Base-by-base conservation (phyloP, 2,329 filamentous ascomycete species). In the Paracorniculantispora psalliotae region DNA sequence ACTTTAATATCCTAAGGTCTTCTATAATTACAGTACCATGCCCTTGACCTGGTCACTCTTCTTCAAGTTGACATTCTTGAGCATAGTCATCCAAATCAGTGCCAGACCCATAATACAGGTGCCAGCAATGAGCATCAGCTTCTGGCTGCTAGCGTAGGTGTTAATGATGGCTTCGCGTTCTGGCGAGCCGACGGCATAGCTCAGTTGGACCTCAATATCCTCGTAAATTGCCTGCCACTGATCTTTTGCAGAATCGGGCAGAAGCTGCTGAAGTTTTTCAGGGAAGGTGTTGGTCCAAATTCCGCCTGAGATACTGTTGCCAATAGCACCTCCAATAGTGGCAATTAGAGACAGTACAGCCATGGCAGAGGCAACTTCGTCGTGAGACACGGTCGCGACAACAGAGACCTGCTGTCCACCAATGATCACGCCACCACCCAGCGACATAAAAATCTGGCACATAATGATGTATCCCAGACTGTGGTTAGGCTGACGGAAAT, bases 141-240 rank as follows among this genome's bases (percentile, higher is more conserved):
- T 72, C 69, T 82, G 79, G 4, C 76, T 72, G 39, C 77, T 74
- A 1, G 72, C 77, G 59, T 82, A 83, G 0, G 79, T 77, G 49
- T 70, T 58, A 30, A 77, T 71, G 53, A 81, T 79, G 2, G 72
- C 80, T 19, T 70, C 61, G 17, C 80, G 68, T 23, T 70, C 73
- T 0, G 72, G 67, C 7, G 66, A 76, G 4, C 77, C 74, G 17
- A 76, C 64, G 0, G 71, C 65, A 61, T 79, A 81, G 5, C 62
- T 62, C 3, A 76, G 63, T 63, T 78, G 76, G 4, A 62, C 65
- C 0, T 58, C 57, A n/a, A 77, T 59, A 23, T 69, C 65, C 7
- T 63, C 68, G 55, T 75, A 77, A 47, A 80, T 77, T 1, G 79
- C 79, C 15, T 82, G 65, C 2, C 73, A 68, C 23, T 69, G 64